A percentile compares a stretch with the other conserved stretches of the same genome.
These are phyloP conservation scores for Pyrenochaeta sp. DNA, from an alignment of 2,329 filamentous ascomycete genomes.

Conservation along the genomic window DNA sequence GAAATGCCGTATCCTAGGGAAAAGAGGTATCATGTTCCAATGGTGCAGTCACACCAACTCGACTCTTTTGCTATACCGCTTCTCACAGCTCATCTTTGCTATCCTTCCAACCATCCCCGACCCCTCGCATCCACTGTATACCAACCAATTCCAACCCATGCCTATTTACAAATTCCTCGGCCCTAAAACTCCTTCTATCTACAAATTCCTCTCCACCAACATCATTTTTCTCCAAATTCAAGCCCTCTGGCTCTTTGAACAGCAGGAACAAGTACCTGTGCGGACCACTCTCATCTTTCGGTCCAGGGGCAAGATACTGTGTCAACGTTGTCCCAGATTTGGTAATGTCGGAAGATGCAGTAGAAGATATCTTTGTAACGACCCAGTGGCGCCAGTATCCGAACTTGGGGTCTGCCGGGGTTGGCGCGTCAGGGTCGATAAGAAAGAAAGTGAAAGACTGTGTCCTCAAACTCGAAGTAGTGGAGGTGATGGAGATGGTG, in stretches of 20 bases:
- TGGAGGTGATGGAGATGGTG: constrained; percentile 41
- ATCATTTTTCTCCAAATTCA: constrained; percentile 33
- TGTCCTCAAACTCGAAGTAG: not conserved
- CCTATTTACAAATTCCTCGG: constrained; percentile 31
- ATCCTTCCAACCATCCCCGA: constrained; percentile 46
- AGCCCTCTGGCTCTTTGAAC: constrained; percentile 34
- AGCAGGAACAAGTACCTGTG: constrained; percentile 47
- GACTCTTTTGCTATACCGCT: not conserved
- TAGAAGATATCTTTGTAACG: constrained; percentile 34
- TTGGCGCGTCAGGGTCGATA: constrained; percentile 64
- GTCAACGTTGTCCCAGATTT: constrained; percentile 34
- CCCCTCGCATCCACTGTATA: constrained; percentile 49
- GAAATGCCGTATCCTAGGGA: not conserved
- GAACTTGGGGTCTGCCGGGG: constrained; percentile 64
- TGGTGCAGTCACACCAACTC: not conserved
- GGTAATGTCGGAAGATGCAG: constrained; percentile 7
- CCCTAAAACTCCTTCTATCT: constrained; percentile 40
- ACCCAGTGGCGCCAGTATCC: constrained; percentile 66
- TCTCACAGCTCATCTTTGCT: constrained; percentile 21
- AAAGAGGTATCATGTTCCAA: not conserved
- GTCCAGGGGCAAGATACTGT: constrained; percentile 43
- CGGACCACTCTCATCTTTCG: constrained; percentile 46
- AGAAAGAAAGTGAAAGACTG: constrained; percentile 59
- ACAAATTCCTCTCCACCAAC: constrained; percentile 49
- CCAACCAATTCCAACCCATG: constrained; percentile 42